A percentile compares a stretch with the other conserved stretches of the same genome.
Evolutionary conservation across 176 grass and related monocot species (phyloP).

Genomic region (Cymbopogon citratus): DNA sequence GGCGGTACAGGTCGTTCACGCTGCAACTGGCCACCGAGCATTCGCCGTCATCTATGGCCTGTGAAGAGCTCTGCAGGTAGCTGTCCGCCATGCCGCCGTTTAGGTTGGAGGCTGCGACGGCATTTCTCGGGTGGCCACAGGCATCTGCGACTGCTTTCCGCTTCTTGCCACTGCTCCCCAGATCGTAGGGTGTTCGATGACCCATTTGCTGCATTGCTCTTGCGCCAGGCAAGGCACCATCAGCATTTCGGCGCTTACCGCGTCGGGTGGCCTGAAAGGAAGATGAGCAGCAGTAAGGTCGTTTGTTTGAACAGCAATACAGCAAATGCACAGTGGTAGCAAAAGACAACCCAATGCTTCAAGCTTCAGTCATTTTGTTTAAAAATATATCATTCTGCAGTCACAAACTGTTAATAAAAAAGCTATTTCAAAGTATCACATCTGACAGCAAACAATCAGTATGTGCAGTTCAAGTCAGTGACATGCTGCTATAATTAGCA

Average conservation of each 20-base stretch:
- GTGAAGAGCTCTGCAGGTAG: conserved; percentile 10
- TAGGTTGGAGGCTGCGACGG: background rate
- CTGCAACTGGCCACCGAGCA: conserved; percentile 80
- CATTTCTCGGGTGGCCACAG: conserved; percentile 13
- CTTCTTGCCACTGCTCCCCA: conserved; percentile 30
- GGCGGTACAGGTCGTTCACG: conserved; percentile 5
- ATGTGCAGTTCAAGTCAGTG: background rate
- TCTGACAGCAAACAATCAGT: too few species aligned
- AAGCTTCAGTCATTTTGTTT: background rate
- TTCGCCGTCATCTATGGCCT: conserved; percentile 37
- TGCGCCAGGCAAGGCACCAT: background rate
- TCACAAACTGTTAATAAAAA: background rate
- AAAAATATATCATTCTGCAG: background rate
- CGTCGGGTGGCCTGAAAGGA: conserved; percentile 27
- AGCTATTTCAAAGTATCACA: background rate
- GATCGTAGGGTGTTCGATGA: background rate
- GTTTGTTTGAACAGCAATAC: background rate
- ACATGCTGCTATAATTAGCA: background rate
- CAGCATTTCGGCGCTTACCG: background rate
- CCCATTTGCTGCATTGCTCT: background rate
- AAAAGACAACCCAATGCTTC: background rate
- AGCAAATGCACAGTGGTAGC: background rate
- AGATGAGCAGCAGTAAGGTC: background rate
- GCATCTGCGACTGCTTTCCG: conserved; percentile 27
- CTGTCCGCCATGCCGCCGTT: background rate